Evolutionary conservation across 208 protist genomes (phyloP), one percentile per base, ranked within the genome.

Genomic region (Leptomonas pyrrhocoris): DNA sequence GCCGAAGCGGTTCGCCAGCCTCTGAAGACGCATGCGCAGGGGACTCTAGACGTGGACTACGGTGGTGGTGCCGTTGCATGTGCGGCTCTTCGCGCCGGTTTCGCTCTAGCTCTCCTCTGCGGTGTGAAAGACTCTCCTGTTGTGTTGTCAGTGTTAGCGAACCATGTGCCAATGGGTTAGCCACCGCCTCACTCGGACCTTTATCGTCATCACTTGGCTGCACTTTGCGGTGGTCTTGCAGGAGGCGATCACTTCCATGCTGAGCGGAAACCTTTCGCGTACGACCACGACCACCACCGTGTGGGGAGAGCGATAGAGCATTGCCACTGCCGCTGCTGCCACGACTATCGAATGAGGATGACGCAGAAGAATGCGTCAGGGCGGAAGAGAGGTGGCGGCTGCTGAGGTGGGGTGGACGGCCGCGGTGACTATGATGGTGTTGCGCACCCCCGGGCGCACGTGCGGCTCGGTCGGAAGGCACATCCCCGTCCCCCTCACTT

Each of bases 401-500:
- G 15, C 16, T 2, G 55, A 6, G 28, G 53, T 58, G 31, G 23
- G 13, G 53, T 34, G 28, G 36, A 18, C 55, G 49, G 9, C 49
- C 6, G 49, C 48, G 38, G 34, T 31, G 31, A 34, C 54, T 12
- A 21, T 42, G 58, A 27, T 48, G 61, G 30, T 53, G 61, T 15
- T 67, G 61, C 48, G 45, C 48, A 18, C 61, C 48, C 9, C 31
- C 6, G 61, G 56, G 61, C 30, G 57, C 48, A 2, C 61, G 48
- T 13, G 48, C 61, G 4, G 16, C 34, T 21, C 34, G 5, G 46
- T 30, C 45, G 15, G 15, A 48, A 15, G 18, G 46, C 48, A 63
- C 42, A 2, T 27, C 21, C 25, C 19, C 31, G 55, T 34, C 43
- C 2, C 36, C 42, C 18, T 30, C 34, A 9, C 48, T 18, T 7